Base-by-base conservation (phyloP, 2,329 filamentous ascomycete genomes). In the Didymella pomorum region DNA sequence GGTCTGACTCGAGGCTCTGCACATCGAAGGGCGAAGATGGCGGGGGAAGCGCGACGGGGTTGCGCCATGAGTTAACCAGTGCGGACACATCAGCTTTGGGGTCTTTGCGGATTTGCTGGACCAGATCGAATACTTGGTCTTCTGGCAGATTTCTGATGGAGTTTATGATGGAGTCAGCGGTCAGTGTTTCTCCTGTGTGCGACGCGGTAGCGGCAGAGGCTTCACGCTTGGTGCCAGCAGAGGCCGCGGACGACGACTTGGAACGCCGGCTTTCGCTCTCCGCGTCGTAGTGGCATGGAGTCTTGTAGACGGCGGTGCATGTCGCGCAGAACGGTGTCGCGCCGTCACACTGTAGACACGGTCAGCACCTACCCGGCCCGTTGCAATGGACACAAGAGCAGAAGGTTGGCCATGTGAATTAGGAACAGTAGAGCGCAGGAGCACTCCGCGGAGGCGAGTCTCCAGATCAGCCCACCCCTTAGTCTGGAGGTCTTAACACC, bases 221-320 rank as follows among this genome's bases (percentile, higher is more conserved):
- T 56, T 74, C 70, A 62, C 74, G 72, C 61, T 76, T 76, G 20
- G 59, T 65, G 47, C 69, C 70, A 42, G 61, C 56, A 39, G 60
- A 62, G 21, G 63, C 45, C 3, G 63, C 37, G 71, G 75, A 60
- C 73, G 52, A 70, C 64, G 65, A 69, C 71, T 71, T 79, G 69
- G 58, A 79, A 59, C 81, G 78, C 33, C 80, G 73, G 60, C 78
- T 79, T 61, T 83, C 81, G 62, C 76, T 79, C 60, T 82, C 80
- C 20, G 75, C 73, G 63, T 83, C 82, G 69, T 84, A 84, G 61
- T 64, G 71, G 69, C 82, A 84, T 41, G 80, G 75, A 11, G 81
- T 82, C 51, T 78, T 75, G 68, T 84, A 84, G 10, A 84, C 81
- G 20, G 80, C 79, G 9, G 74, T 77, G 63, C 82, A 84, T 11